Base-by-base conservation (phyloP, 1,284 basidiomycete species). In the Exobasidium cylindrosporum region DNA sequence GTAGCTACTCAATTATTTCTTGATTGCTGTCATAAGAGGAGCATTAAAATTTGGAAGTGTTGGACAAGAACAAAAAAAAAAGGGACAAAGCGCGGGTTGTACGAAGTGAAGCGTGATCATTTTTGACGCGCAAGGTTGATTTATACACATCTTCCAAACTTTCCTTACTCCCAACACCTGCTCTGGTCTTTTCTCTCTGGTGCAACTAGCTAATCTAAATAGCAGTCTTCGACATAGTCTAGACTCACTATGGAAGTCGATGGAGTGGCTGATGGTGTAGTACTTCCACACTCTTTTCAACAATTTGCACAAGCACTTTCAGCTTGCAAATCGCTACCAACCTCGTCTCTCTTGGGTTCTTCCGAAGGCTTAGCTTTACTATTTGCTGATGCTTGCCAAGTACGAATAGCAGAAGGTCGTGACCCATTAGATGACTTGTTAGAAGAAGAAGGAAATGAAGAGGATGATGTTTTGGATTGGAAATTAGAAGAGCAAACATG, bases 401-500 rank as follows among this genome's bases (percentile, higher is more conserved):
- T 14, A 17, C 26, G 53, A 21, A 14, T 29, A 35, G 17, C 31
- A 4, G 47, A 23, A 3, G 47, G 26, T 24, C 14, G 21, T 7
- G 47, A 50, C 14, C 4, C 4, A 13, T 28, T 50, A 4, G 26
- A 28, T 50, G 47, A 28, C 47, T 28, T 50, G n/a, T 50, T 50
- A 28, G 43, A 47, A 26, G 21, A 30, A 17, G 14, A 31, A 17
- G 53, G 29, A n/a, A 29, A 55, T 17, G 53, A 55, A n/a, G 53
- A 29, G 10, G 47, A 58, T 23, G 57, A 58, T 28, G 49, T n/a
- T 31, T 30, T 50, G 17, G 57, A 32, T 14, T 64, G 62, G 62
- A 46, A 54, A 13, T 14, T 58, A 14, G 61, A 62, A 31, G 62
- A 58, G 29, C 50, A 54, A n/a, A 64, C 62, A 5, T 64, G 62